Percentiles rank a stretch among this genome's conserved stretches.
These are phyloP conservation scores for Oidiodendron maius DNA, from an alignment of 495 filamentous ascomycete genomes.

Conservation along the genomic window DNA sequence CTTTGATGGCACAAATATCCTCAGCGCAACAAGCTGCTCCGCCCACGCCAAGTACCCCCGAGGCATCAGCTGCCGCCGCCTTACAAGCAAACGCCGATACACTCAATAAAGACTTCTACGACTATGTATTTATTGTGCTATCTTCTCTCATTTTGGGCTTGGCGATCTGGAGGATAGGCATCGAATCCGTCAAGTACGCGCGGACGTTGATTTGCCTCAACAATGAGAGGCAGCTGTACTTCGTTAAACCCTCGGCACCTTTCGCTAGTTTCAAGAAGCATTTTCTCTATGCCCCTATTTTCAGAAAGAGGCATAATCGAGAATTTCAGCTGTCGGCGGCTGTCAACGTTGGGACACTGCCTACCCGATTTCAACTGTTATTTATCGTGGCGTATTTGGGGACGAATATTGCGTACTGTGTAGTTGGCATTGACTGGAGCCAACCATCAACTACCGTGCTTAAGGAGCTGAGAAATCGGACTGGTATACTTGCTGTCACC, in stretches of 20 bases:
- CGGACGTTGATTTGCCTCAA: constrained; percentile 66
- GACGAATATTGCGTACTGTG: constrained; percentile 75
- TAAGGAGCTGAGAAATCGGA: constrained; percentile 72
- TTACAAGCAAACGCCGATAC: constrained; percentile 7
- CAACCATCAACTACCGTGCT: constrained; percentile 44
- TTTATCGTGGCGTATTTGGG: constrained; percentile 66
- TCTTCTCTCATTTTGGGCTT: constrained; percentile 35
- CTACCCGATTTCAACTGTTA: constrained; percentile 75
- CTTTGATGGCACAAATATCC: constrained; percentile 11
- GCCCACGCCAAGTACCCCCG: constrained; percentile 2
- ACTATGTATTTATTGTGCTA: constrained; percentile 42
- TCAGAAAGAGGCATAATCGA: constrained; percentile 78
- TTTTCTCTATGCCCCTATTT: constrained; percentile 75
- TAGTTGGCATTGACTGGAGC: constrained; percentile 60
- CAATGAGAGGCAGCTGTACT: constrained; percentile 59
- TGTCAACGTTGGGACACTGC: constrained; percentile 85
- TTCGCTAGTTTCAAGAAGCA: constrained; percentile 75
- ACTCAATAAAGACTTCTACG: constrained; percentile 28
- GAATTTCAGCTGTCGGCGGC: constrained; percentile 82
- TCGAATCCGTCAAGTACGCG: constrained; percentile 60
- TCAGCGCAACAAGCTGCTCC: constrained; percentile 8
- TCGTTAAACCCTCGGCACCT: constrained; percentile 35
- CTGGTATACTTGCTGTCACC: constrained; percentile 72
- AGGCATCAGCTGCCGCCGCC: neutral
- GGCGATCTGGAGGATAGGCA: constrained; percentile 38